phyloP scores from a whole-genome alignment of 164 flowering plant species.

The Cinnamomum micranthum region DNA sequence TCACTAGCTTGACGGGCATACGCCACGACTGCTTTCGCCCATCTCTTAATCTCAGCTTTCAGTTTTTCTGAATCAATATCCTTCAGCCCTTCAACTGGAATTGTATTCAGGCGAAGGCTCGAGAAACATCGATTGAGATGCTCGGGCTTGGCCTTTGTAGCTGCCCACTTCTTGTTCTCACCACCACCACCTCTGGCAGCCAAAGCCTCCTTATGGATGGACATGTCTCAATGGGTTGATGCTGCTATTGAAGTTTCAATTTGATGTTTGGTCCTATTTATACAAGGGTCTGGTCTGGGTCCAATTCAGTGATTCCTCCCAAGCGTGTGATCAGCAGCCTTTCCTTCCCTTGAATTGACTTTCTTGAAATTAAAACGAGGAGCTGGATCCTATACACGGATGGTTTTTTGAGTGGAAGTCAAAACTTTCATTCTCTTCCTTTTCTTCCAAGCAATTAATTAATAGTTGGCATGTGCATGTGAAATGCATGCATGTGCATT shows the following conservation, averaged over 20 bases:
- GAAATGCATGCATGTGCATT: no score
- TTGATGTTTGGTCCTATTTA: background rate
- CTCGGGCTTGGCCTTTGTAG: conserved; percentile 9
- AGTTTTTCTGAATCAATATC: conserved; percentile 48
- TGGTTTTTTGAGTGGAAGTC: background rate
- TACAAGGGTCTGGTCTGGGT: background rate
- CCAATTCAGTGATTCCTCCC: background rate
- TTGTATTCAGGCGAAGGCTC: conserved; percentile 22
- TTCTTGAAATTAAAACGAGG: background rate
- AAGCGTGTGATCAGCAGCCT: no score
- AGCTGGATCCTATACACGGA: background rate
- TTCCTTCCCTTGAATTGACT: background rate
- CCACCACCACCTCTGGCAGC: background rate
- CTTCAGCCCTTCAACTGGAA: conserved; percentile 35
- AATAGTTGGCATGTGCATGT: no score
- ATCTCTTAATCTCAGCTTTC: conserved; percentile 57
- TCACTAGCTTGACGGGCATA: conserved; percentile 55
- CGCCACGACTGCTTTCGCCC: conserved; percentile 69
- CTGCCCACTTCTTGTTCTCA: background rate
- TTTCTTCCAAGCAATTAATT: background rate
- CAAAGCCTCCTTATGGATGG: background rate
- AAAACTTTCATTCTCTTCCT: background rate
- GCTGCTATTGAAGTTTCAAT: background rate
- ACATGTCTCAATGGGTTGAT: background rate
- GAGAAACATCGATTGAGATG: conserved; percentile 36